These are phyloP conservation scores for Diplodia seriata DNA, from an alignment of 2,329 filamentous ascomycete species.

Conservation along the genomic window DNA sequence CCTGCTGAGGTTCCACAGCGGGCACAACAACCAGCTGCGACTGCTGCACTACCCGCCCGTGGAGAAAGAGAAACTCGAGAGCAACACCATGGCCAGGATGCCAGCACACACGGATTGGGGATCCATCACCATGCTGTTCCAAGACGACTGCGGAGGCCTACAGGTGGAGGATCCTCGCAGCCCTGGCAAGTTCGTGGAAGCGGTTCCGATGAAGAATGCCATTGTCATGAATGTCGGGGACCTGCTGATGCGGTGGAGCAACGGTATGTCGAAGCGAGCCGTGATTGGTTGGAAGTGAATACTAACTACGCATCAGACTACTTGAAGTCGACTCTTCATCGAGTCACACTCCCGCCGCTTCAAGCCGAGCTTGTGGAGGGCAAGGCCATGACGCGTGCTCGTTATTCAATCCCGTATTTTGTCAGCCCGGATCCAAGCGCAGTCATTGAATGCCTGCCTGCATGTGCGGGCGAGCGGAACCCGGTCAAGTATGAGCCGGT, in stretches of 20 bases:
- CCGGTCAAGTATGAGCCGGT: slow-evolving; percentile 31
- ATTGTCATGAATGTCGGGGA: slow-evolving; percentile 31
- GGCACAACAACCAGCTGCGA: slow-evolving; percentile 65
- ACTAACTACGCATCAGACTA: slow-evolving; percentile 2
- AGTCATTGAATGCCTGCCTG: slow-evolving; percentile 52
- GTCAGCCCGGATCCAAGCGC: slow-evolving; percentile 58
- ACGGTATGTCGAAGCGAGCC: not conserved
- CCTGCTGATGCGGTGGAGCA: slow-evolving; percentile 32
- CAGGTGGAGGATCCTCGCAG: slow-evolving; percentile 46
- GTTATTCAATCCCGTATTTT: slow-evolving; percentile 69
- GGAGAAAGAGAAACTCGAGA: slow-evolving; percentile 53
- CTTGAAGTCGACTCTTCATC: slow-evolving; percentile 30
- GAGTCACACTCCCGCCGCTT: slow-evolving; percentile 24
- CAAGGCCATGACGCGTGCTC: slow-evolving; percentile 55
- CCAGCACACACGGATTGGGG: slow-evolving; percentile 62
- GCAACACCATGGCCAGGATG: slow-evolving; percentile 55
- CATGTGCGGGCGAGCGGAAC: slow-evolving; percentile 16
- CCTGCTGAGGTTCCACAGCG: slow-evolving; percentile 59
- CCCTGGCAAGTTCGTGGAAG: slow-evolving; percentile 20
- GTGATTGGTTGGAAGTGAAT: not conserved
- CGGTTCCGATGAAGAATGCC: slow-evolving; percentile 23
- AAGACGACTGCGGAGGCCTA: slow-evolving; percentile 63
- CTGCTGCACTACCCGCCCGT: slow-evolving; percentile 66
- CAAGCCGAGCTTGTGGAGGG: slow-evolving; percentile 37
- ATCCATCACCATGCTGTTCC: slow-evolving; percentile 52